A percentile compares a stretch with the other conserved stretches of the same genome.
phyloP scores from a whole-genome alignment of 441 rosid species.

The Populus hybrid region DNA sequence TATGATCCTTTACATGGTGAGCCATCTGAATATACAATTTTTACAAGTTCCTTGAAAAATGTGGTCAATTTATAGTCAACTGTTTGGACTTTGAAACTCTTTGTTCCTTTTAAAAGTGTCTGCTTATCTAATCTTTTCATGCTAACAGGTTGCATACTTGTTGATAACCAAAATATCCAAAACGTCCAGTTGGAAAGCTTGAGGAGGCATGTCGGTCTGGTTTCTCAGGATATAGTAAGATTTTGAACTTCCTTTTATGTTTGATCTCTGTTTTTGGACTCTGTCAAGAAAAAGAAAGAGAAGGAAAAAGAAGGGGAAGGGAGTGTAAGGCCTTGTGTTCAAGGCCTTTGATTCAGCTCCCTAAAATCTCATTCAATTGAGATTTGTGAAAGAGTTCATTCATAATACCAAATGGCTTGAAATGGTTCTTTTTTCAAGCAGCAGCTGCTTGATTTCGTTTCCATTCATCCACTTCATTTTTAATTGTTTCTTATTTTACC shows the following conservation, averaged over 20 bases:
- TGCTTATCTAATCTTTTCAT: constrained; percentile 15
- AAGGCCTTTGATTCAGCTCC: neutral
- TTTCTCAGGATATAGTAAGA: constrained; percentile 85
- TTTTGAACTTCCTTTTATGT: constrained; percentile 4
- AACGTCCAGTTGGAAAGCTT: constrained; percentile 56
- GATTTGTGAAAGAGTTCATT: no score
- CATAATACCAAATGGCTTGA: neutral
- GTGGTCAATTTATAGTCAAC: constrained; percentile 10
- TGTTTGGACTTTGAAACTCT: constrained; percentile 1
- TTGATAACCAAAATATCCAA: constrained; percentile 63
- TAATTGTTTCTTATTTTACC: neutral
- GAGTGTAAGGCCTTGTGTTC: neutral
- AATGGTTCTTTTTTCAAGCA: neutral
- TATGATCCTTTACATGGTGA: constrained; percentile 77
- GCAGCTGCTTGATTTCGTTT: neutral
- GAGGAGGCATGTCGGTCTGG: constrained; percentile 84
- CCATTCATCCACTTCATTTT: neutral
- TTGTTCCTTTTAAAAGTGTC: neutral
- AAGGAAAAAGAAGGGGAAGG: neutral
- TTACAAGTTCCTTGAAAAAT: constrained; percentile 7
- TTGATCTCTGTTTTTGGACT: neutral
- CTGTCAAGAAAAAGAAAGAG: neutral
- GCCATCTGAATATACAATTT: constrained; percentile 15
- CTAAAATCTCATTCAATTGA: neutral
- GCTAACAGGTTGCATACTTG: constrained; percentile 53